Conservation (phyloP, 179 eudicot species). For the Beta corolliflora region DNA sequence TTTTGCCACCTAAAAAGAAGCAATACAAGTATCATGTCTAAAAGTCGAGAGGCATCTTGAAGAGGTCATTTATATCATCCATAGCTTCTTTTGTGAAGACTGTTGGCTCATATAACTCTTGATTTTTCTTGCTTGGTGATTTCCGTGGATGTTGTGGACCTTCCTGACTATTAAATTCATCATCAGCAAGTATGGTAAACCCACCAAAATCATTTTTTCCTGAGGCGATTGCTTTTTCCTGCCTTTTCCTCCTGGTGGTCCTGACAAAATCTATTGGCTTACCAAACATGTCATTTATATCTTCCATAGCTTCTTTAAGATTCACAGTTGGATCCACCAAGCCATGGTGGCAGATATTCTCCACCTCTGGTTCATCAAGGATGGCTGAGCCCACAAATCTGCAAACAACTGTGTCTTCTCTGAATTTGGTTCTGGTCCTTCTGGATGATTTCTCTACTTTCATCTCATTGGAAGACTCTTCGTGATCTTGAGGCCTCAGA, state of each 20-base stretch:
- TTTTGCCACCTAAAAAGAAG: slow-evolving; percentile 6
- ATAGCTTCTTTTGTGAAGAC: slow-evolving; percentile 83
- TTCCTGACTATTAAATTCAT: slow-evolving; percentile 40
- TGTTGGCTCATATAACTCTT: slow-evolving; percentile 76
- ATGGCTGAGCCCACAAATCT: slow-evolving; percentile 88
- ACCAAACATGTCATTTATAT: slow-evolving; percentile 92
- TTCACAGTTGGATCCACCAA: slow-evolving; percentile 88
- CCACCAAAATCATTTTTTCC: slow-evolving; percentile 39
- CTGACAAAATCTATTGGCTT: slow-evolving; percentile 90
- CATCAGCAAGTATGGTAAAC: slow-evolving; percentile 79
- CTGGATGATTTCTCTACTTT: slow-evolving; percentile 37
- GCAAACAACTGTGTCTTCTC: slow-evolving; percentile 81
- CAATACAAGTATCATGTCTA: slow-evolving; percentile 24
- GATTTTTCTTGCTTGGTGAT: slow-evolving; percentile 18
- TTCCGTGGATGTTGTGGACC: slow-evolving; percentile 38
- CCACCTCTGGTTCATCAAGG: slow-evolving; percentile 77
- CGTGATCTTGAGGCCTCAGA: slow-evolving; percentile 51
- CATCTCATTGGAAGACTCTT: slow-evolving; percentile 40
- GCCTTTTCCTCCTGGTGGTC: slow-evolving; percentile 60
- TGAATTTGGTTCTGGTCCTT: slow-evolving; percentile 35
- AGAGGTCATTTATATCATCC: slow-evolving; percentile 84
- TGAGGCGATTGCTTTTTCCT: slow-evolving; percentile 41
- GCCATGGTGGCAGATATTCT: slow-evolving; percentile 94
- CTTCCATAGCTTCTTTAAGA: slow-evolving; percentile 91
- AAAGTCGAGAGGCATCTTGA: slow-evolving; percentile 83